A percentile compares a stretch with the other conserved stretches of the same genome.
phyloP scores from a whole-genome alignment of 305 asterid genomes.

The Fraxinus platypoda region DNA sequence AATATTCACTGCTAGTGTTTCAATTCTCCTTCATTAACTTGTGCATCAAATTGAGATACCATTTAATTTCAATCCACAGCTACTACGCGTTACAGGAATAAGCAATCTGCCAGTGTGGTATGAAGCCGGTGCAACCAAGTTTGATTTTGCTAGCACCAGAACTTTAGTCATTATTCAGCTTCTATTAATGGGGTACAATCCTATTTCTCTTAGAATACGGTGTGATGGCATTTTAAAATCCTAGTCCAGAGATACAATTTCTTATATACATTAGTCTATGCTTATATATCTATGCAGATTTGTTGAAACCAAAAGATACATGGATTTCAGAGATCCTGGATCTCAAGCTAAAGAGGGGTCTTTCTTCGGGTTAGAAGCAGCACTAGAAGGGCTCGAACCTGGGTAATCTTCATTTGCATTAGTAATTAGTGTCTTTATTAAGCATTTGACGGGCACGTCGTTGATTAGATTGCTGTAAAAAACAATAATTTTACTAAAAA shows the following conservation, averaged over 20 bases:
- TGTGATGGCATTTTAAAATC: not conserved
- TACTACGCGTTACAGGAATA: slow-evolving; percentile 73
- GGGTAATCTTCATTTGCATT: slow-evolving; percentile 40
- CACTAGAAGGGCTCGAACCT: slow-evolving; percentile 77
- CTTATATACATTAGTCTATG: not conserved
- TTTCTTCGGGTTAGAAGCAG: slow-evolving; percentile 72
- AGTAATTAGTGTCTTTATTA: not conserved
- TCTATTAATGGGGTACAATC: slow-evolving; percentile 75
- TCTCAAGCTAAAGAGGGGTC: slow-evolving; percentile 72
- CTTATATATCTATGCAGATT: slow-evolving; percentile 40
- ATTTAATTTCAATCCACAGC: slow-evolving; percentile 37
- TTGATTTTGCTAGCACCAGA: slow-evolving; percentile 64
- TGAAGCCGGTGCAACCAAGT: slow-evolving; percentile 90
- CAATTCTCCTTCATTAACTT: not conserved
- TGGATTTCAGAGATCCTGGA: slow-evolving; percentile 78
- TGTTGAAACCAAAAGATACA: slow-evolving; percentile 79
- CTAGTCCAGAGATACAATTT: slow-evolving; percentile 2
- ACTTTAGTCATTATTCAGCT: slow-evolving; percentile 53
- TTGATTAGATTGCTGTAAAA: not conserved
- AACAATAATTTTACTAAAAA: not conserved
- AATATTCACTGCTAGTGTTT: not conserved
- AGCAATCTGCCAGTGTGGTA: slow-evolving; percentile 84
- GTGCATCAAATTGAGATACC: slow-evolving; percentile 1
- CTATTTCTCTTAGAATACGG: not conserved
- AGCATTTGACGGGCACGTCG: not conserved